Evolutionary conservation across 2,329 filamentous ascomycete species (phyloP).

Genomic region (Colletotrichum nymphaeae): DNA sequence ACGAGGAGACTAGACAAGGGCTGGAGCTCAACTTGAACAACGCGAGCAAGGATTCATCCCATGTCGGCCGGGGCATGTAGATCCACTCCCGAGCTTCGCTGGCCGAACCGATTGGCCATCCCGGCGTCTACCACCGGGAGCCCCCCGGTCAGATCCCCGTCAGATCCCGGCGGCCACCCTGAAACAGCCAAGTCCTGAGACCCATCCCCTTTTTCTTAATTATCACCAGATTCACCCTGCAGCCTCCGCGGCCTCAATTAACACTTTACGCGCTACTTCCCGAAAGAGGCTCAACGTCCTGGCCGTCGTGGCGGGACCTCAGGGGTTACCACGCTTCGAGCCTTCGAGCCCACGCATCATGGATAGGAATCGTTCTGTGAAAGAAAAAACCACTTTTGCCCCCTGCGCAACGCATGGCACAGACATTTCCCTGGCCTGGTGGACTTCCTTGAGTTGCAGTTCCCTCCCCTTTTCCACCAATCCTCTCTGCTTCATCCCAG

Average conservation of each 20-base stretch:
- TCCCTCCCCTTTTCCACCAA: constrained; percentile 27
- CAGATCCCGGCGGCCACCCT: constrained; percentile 31
- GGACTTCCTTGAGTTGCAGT: too few species aligned
- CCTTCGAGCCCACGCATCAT: too few species aligned
- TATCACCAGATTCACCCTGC: constrained; percentile 27
- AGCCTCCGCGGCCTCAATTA: constrained; percentile 24
- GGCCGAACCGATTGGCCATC: constrained; percentile 27
- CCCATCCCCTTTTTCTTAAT: constrained; percentile 33
- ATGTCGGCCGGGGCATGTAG: not conserved
- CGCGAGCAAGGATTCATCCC: not conserved
- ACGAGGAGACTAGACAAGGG: not conserved
- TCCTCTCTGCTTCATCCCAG: constrained; percentile 6
- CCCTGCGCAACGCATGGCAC: constrained; percentile 15
- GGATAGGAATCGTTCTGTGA: not conserved
- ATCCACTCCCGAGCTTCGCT: constrained; percentile 26
- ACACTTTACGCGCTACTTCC: constrained; percentile 30
- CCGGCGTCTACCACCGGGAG: constrained; percentile 5
- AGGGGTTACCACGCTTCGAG: not conserved
- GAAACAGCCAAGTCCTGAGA: constrained; percentile 34
- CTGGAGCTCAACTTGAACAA: not conserved
- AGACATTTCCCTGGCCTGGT: not conserved
- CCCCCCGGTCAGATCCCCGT: constrained; percentile 12
- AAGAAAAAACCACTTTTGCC: not conserved
- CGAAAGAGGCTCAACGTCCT: constrained; percentile 24
- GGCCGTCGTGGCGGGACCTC: constrained; percentile 11